Evolutionary conservation across 345 rosid genomes (phyloP).

Genomic region (Eucalyptus pauciflora): DNA sequence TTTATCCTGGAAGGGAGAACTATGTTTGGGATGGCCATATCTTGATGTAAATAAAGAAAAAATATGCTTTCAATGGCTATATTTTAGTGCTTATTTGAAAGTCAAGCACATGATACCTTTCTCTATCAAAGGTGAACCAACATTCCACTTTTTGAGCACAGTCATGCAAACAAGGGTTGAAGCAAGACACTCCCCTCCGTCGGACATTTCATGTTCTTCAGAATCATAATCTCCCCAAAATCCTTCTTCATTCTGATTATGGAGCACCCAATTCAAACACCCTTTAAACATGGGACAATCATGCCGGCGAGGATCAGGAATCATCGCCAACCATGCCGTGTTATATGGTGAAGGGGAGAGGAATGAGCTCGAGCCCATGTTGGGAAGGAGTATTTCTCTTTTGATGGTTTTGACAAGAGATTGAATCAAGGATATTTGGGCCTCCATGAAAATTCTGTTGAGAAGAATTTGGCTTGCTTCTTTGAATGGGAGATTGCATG

Average conservation of each 20-base stretch:
- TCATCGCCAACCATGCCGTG: conserved; percentile 54
- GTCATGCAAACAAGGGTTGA: conserved; percentile 41
- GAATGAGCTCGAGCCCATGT: conserved; percentile 7
- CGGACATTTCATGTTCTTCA: not conserved
- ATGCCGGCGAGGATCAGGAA: conserved; percentile 8
- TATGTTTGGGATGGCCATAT: not conserved
- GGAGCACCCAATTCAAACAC: conserved; percentile 49
- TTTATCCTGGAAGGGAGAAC: not conserved
- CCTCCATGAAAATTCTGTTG: not conserved
- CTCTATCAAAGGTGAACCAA: not conserved
- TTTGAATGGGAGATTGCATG: not conserved
- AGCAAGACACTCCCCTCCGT: conserved; percentile 21
- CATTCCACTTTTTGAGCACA: conserved; percentile 40
- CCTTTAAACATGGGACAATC: conserved; percentile 33
- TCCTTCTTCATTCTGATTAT: conserved; percentile 35
- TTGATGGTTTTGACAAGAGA: conserved; percentile 16
- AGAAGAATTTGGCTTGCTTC: not conserved
- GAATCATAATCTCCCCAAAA: conserved; percentile 33
- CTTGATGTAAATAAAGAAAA: not conserved
- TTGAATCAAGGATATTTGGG: not conserved
- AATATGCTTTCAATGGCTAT: not conserved
- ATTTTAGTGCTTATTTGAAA: not conserved
- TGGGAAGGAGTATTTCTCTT: not conserved
- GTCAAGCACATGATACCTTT: conserved; percentile 12
- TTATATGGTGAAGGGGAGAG: conserved; percentile 46